Base-by-base conservation (phyloP, 345 rosid genomes). In the Camelina hispida region DNA sequence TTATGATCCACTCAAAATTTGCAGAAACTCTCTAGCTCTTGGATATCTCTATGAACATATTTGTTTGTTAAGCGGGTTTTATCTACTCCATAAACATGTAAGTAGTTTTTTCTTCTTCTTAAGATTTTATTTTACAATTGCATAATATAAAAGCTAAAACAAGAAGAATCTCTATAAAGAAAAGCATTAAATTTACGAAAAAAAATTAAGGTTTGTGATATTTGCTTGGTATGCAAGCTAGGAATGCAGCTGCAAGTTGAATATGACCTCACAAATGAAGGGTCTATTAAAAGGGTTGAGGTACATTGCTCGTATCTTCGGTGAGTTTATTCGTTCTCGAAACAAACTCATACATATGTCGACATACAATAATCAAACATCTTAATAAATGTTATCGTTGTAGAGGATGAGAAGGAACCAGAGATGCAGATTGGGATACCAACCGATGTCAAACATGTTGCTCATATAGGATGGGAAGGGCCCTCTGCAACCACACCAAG, bases 371-470 rank as follows among this genome's bases (percentile, higher is more conserved):
- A 15, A 62, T 40, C 12, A 61, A 47, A 62, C 25, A 50, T 7
- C 58, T 37, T 37, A 37, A 2, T 37, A 37, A 37, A 7, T 66
- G 47, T 30, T 52, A 51, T 1, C 40, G 83, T 71, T 82, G 83
- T 77, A 89, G 96, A 89, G 11, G 83, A 88, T 74, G 98, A 86
- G 63, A 86, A 89, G 66, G 94, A 93, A 74, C 80, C 86, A 56
- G 94, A 93, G 62, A 89, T 93, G 84, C 84, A 84, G 75, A 93
- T 93, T 73, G 98, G 98, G 57, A 18, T 8, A 43, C 98, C 98
- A 6, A 93, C 98, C 4, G 97, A 93, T 77, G 98, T 93, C 64
- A 93, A 93, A 85, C 98, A 93, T 70, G 97, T 93, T 14, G 93
- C 98, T 51, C 98, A 93, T 62, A 93, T 93, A 47, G 98, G 98